Base-by-base conservation (phyloP, 345 rosid genomes). In the Hibiscus tridactylites region DNA sequence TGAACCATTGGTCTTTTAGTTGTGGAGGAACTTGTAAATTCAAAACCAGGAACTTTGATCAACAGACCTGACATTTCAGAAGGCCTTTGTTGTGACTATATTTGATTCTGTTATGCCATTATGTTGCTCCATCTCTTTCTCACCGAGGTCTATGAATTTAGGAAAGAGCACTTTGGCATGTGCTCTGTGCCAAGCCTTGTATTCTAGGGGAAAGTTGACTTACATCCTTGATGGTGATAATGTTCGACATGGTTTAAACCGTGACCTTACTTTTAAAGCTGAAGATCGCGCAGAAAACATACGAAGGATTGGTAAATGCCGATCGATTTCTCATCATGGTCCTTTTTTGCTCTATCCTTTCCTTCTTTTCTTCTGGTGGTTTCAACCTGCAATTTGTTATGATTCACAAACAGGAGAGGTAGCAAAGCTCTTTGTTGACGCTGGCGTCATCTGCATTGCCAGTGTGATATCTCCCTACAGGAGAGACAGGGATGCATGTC, bases 91-190 rank as follows among this genome's bases (percentile, higher is more conserved):
- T 58, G 3, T 65, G 5, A 9, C 29, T 12, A 24, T 58, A 56
- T 21, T 56, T 56, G 60, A 56, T 21, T 21, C 13, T 56, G 9
- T 67, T 68, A 29, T 68, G 44, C 28, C 26, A 16, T 50, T 50
- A 2, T 29, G 44, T 50, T 49, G 29, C 66, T 42, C 65, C 65
- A 62, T 54, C 19, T 57, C 60, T 1, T 39, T 39, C 61, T 31
- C 47, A 63, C 16, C 13, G 47, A 58, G 42, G 42, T 16, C 33
- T 73, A 6, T 24, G 31, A 73, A 21, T 76, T 6, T 70, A 91
- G 97, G 97, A 21, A 91, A 91, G 80, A 91, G 95, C 85, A 91
- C 95, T 13, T 72, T 89, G 84, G 95, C 95, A 0, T 91, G 95
- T 78, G 89, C 95, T 5, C 29, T 89, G 76, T 83, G 88, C 52